Evolutionary conservation across 768 basidiomycete species (phyloP).

Genomic region (Naganishia onofrii): DNA sequence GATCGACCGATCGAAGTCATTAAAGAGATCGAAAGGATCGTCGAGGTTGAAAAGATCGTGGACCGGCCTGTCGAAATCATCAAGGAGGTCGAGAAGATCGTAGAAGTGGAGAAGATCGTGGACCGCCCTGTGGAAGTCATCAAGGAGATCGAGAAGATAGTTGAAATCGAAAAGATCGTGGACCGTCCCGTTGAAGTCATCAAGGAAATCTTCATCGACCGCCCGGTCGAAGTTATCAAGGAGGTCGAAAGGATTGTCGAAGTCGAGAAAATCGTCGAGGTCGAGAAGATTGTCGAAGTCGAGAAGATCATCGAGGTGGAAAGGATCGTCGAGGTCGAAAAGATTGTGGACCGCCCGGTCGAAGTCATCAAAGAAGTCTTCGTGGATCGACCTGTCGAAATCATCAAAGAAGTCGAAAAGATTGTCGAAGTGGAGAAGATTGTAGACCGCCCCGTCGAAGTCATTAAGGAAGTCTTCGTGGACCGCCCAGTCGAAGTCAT

Average conservation of each 20-base stretch:
- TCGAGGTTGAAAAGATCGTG: conserved; percentile 35
- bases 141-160: conserved; percentile 36
- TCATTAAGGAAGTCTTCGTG: conserved; percentile 41
- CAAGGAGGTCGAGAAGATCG: conserved; percentile 27
- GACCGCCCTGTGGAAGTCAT: conserved; percentile 40
- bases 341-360: no score
- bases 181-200: conserved; percentile 40
- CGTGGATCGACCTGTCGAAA: conserved; percentile 15
- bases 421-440: not conserved
- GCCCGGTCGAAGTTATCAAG: conserved; percentile 29
- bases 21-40: conserved; percentile 40
- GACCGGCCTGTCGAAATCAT: conserved; percentile 39
- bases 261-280: conserved; percentile 34
- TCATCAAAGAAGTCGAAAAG: conserved; percentile 25
- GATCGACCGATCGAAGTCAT: conserved; percentile 42
- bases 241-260: conserved; percentile 45
- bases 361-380: conserved; percentile 36
- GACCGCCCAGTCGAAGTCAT: no score
- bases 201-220: conserved; percentile 33
- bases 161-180: conserved; percentile 39
- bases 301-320: conserved; percentile 40
- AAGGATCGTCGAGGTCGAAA: conserved; percentile 32
- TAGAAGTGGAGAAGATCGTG: conserved; percentile 39
- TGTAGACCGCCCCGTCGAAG: conserved; percentile 40
- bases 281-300: conserved; percentile 25